phyloP scores from a whole-genome alignment of 2,329 filamentous ascomycete species.

The Lomentospora prolificans region DNA sequence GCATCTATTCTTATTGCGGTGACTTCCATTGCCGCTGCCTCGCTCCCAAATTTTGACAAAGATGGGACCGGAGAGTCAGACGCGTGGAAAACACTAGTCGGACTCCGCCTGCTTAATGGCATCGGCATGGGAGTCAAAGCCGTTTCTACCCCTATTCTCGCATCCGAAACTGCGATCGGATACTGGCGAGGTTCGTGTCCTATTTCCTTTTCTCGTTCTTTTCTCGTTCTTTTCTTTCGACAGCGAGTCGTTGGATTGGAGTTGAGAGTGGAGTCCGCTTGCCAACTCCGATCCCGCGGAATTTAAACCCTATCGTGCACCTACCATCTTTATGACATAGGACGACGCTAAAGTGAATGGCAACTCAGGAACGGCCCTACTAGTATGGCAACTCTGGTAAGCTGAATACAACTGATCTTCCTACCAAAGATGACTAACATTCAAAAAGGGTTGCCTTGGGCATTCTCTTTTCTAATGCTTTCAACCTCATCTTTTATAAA shows the following conservation, averaged over 20 bases:
- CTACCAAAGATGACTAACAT: background rate
- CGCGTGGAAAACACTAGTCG: constrained; percentile 22
- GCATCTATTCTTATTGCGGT: constrained; percentile 27
- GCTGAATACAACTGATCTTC: no score
- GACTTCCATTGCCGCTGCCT: constrained; percentile 26
- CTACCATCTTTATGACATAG: no score
- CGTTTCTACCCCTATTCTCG: constrained; percentile 36
- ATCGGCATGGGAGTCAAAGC: constrained; percentile 38
- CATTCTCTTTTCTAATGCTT: constrained; percentile 24
- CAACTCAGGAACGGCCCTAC: constrained; percentile 23
- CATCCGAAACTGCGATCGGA: constrained; percentile 34
- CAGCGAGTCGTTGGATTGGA: background rate
- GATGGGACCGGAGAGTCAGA: constrained; percentile 11
- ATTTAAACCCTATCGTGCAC: background rate
- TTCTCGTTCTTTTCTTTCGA: background rate
- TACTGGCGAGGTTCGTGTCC: constrained; percentile 33
- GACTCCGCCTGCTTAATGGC: constrained; percentile 22
- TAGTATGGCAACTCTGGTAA: constrained; percentile 36
- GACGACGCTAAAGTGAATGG: no score
- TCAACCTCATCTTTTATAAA: constrained; percentile 26
- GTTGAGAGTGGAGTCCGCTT: background rate
- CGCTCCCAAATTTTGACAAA: background rate
- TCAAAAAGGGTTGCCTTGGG: constrained; percentile 22
- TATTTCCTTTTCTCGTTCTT: background rate
- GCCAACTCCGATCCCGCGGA: background rate